Conservation (phyloP, 805 yeast species). For the Diddensiella transvaalensis region DNA sequence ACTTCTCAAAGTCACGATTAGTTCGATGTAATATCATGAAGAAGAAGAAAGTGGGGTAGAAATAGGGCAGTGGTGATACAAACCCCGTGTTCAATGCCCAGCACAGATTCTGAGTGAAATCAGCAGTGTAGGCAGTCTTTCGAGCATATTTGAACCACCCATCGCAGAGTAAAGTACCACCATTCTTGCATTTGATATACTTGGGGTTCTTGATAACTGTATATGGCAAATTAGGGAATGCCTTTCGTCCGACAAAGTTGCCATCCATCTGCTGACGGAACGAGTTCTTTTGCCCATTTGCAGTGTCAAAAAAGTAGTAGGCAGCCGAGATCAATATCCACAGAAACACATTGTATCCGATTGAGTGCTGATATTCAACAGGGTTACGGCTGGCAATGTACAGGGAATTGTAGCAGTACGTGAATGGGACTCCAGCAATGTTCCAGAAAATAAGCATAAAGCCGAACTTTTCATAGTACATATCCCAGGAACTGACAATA, state of each 20-base stretch:
- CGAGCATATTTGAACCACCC: slow-evolving; percentile 96
- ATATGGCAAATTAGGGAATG: slow-evolving; percentile 91
- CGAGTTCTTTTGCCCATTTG: slow-evolving; percentile 91
- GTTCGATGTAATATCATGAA: slow-evolving; percentile 87
- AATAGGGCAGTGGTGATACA: slow-evolving; percentile 89
- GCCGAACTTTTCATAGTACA: slow-evolving; percentile 99
- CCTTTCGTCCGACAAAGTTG: slow-evolving; percentile 67
- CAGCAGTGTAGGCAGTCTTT: slow-evolving; percentile 94
- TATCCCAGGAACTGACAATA: slow-evolving; percentile 98
- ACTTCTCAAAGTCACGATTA: slow-evolving; percentile 78
- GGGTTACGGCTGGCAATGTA: slow-evolving; percentile 83
- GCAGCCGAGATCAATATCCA: slow-evolving; percentile 58
- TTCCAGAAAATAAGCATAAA: slow-evolving; percentile 99
- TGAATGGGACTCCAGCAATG: slow-evolving; percentile 98
- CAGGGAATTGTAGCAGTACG: slow-evolving; percentile 91
- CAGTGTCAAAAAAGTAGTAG: slow-evolving; percentile 91
- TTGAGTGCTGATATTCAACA: slow-evolving; percentile 70
- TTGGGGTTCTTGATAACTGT: slow-evolving; percentile 79
- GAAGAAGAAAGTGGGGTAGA: slow-evolving; percentile 88
- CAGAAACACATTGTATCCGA: slow-evolving; percentile 53
- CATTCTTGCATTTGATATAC: slow-evolving; percentile 79
- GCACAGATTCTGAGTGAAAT: slow-evolving; percentile 77
- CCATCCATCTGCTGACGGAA: slow-evolving; percentile 79
- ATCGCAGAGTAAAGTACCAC: slow-evolving; percentile 79
- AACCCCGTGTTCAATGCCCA: slow-evolving; percentile 94